These are phyloP conservation scores for Neopestalotiopsis sp. DNA, from an alignment of 2,329 filamentous ascomycete species.

Conservation along the genomic window DNA sequence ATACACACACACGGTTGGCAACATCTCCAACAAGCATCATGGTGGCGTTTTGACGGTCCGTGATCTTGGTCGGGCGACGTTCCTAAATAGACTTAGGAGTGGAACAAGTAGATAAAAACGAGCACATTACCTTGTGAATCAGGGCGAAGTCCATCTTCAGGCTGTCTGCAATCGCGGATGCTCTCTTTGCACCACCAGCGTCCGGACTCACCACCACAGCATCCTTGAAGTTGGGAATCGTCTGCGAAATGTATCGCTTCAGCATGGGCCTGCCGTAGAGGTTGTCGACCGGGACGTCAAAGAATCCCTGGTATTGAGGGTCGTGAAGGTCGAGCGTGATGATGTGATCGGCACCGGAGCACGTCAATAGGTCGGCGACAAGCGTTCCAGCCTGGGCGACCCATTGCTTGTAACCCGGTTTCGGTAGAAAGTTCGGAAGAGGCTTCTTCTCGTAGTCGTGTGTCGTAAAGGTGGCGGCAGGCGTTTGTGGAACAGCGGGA, in stretches of 20 bases:
- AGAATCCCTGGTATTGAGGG: slow-evolving; percentile 97
- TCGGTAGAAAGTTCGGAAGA: slow-evolving; percentile 71
- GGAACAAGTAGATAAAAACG: slow-evolving; percentile 32
- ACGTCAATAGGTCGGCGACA: slow-evolving; percentile 91
- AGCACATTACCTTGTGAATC: slow-evolving; percentile 84
- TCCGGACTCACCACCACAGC: slow-evolving; percentile 95
- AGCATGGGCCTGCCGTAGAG: slow-evolving; percentile 84
- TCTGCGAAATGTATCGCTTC: slow-evolving; percentile 75
- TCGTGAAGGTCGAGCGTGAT: slow-evolving; percentile 98
- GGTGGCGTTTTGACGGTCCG: slow-evolving; percentile 86
- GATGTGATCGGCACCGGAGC: slow-evolving; percentile 93
- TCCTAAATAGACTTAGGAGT: slow-evolving; percentile 62
- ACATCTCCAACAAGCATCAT: slow-evolving; percentile 97
- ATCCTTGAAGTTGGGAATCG: slow-evolving; percentile 83
- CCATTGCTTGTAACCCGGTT: slow-evolving; percentile 98
- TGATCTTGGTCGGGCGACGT: slow-evolving; percentile 86
- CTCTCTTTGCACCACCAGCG: slow-evolving; percentile 94
- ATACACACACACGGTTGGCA: slow-evolving; percentile 78
- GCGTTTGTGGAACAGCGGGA: neutral
- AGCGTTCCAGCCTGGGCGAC: slow-evolving; percentile 96
- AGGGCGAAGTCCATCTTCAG: slow-evolving; percentile 95
- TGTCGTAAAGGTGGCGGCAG: slow-evolving; percentile 55
- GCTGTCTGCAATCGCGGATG: slow-evolving; percentile 91
- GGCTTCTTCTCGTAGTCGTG: slow-evolving; percentile 69
- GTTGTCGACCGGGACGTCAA: slow-evolving; percentile 98